Evolutionary conservation across 176 grass and related monocot species (phyloP), one percentile per base, ranked within the genome.

Genomic region (Aegilops tauschii): DNA sequence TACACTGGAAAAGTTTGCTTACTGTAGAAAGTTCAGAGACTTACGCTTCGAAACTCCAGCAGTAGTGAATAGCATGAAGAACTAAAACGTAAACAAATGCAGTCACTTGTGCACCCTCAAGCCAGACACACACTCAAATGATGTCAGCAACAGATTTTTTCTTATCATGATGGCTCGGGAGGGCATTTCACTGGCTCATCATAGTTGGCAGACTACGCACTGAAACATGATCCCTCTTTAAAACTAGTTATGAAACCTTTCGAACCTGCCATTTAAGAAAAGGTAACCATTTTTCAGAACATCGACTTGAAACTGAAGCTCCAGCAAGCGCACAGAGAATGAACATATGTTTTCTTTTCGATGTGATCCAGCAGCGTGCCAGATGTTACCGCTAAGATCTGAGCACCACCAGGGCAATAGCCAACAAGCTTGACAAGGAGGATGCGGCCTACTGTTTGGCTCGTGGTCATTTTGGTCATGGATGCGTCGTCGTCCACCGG

Each of bases 321-420:
- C 91, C 95, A 95, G 93, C 88, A 95, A 92, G 52, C 93, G 91
- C 44, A 93, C 83, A 90, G 93, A 98, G 81, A 98, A 95, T 61
- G 91, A 92, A 32, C 91, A 92, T 92, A 83, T 98, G 34, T 98
- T 95, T 78, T 98, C 93, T 35, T 5, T 35, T 35, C 34, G 88
- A 98, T 92, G 88, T 98, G 95, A 85, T 98, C 95, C 73, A 95
- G 69, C 73, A 98, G 65, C 74, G 91, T 98, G 13, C 95, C 93
- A 85, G 95, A 91, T 79, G 93, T 93, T 81, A 93, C 95, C 63
- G 95, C 90, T 65, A 98, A 92, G 87, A 95, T 93, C 95, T 98
- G 89, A 25, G 34, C 1, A 35, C 34, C 34, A 35, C 34, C 34
- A 35, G 34, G 5, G 34, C 34, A 35, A 35, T 35, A 35, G 34